Evolutionary conservation across 352 stramenopile species (phyloP).

Genomic region (Globisporangium viniferum): DNA sequence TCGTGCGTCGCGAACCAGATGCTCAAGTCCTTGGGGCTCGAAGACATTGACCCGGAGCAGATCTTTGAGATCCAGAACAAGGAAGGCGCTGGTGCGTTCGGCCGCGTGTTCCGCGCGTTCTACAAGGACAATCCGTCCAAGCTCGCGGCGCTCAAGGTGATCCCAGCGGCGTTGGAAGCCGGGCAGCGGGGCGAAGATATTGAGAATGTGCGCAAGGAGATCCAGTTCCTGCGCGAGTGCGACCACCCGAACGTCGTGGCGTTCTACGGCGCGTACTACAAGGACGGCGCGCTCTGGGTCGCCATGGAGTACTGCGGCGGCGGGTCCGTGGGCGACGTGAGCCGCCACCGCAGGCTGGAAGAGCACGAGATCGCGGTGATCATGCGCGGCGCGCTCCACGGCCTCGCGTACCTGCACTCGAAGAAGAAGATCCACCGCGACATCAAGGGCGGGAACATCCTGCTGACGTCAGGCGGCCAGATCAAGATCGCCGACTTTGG

Average conservation of each 20-base stretch:
- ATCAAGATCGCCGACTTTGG: slow-evolving; percentile 96
- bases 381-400: slow-evolving; percentile 65
- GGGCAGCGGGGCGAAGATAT: slow-evolving; percentile 66
- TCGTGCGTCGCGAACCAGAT: slow-evolving; percentile 20
- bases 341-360: slow-evolving; percentile 35
- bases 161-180: slow-evolving; percentile 58
- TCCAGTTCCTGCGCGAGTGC: slow-evolving; percentile 70
- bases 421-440: slow-evolving; percentile 91
- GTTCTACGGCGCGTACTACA: slow-evolving; percentile 79
- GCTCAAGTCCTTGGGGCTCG: slow-evolving; percentile 56
- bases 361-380: slow-evolving; percentile 81
- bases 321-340: slow-evolving; percentile 77
- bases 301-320: slow-evolving; percentile 89
- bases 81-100: slow-evolving; percentile 68
- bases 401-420: slow-evolving; percentile 83
- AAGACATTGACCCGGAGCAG: slow-evolving; percentile 56
- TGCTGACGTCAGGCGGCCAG: slow-evolving; percentile 89
- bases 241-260: slow-evolving; percentile 75
- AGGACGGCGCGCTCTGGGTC: slow-evolving; percentile 83
- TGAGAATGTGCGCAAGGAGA: slow-evolving; percentile 65
- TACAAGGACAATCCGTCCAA: slow-evolving; percentile 38
- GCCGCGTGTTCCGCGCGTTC: slow-evolving; percentile 61
- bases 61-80: slow-evolving; percentile 72
- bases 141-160: slow-evolving; percentile 71
- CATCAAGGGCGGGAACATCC: slow-evolving; percentile 93